These are phyloP conservation scores for Vitis vinifera DNA, from an alignment of 164 flowering plant species.

Conservation along the genomic window ASM3070453v1 NC_081816.1:24482001-24482500, in stretches of 20 bases:
- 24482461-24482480: neutral
- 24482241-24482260: neutral
- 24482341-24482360: neutral
- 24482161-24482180: neutral
- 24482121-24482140: neutral
- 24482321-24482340: conserved; percentile 4
- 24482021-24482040: no score
- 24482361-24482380: conserved; percentile 13
- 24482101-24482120: neutral
- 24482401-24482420: neutral
- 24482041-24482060: neutral
- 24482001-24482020: no score
- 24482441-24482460: neutral
- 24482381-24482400: neutral
- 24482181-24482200: neutral
- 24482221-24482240: conserved; percentile 3
- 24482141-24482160: neutral
- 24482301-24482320: neutral
- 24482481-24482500: neutral
- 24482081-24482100: neutral
- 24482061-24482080: neutral
- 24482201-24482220: neutral
- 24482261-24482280: neutral
- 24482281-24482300: neutral
- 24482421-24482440: neutral